phyloP scores from a whole-genome alignment of 148 eudicot species.

The Rhododendron ferrugineum region DNA sequence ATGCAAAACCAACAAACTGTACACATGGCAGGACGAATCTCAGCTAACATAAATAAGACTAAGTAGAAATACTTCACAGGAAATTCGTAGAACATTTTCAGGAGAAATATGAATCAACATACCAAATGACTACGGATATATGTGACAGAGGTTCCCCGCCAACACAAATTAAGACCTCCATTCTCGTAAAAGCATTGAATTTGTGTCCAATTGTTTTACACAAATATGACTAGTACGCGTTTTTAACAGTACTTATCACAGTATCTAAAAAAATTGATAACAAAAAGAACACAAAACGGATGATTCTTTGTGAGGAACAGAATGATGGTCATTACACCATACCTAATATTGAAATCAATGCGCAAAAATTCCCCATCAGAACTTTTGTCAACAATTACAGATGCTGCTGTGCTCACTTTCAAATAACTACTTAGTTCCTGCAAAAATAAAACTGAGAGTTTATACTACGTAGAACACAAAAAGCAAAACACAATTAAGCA shows the following conservation, averaged over 20 bases:
- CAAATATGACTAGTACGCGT: neutral
- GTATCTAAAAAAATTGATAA: neutral
- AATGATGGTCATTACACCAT: neutral
- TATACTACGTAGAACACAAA: constrained; percentile 2
- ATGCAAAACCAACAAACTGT: neutral
- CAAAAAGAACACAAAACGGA: neutral
- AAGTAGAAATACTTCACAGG: neutral
- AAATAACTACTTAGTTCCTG: constrained; percentile 81
- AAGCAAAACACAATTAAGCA: constrained; percentile 7
- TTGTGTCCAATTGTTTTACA: neutral
- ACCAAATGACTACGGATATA: neutral
- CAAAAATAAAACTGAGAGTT: constrained; percentile 22
- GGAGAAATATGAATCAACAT: neutral
- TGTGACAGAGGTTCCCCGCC: neutral
- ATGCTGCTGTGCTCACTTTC: constrained; percentile 66
- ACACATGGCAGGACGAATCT: neutral
- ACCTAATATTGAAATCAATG: constrained; percentile 86
- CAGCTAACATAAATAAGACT: neutral
- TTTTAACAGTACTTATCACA: neutral
- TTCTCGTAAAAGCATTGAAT: neutral
- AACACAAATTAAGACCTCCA: neutral
- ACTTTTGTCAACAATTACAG: constrained; percentile 82
- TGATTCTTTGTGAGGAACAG: neutral
- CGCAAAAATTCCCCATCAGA: constrained; percentile 81
- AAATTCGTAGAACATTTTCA: neutral